These are phyloP conservation scores for Teratosphaeria epicoccoides DNA, from an alignment of 2,329 filamentous ascomycete species.

Conservation along the genomic window DNA sequence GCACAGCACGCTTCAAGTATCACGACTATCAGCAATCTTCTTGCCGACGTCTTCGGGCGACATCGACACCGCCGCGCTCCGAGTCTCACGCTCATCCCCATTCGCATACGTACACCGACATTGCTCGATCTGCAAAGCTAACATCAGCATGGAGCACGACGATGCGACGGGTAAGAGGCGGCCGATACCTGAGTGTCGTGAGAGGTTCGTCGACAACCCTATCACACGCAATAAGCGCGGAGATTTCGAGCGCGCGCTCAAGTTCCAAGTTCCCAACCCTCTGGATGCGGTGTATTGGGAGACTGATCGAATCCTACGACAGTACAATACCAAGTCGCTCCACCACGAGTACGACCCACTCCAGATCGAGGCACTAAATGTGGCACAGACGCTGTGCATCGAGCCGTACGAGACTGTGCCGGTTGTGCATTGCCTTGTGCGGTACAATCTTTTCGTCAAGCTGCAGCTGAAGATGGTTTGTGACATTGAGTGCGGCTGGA, in stretches of 20 bases:
- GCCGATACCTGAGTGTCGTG: neutral
- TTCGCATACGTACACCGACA: no score
- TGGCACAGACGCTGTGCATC: slow-evolving; percentile 1
- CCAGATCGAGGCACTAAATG: slow-evolving; percentile 1
- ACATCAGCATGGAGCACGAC: neutral
- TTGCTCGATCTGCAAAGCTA: no score
- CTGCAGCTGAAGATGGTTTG: slow-evolving; percentile 5
- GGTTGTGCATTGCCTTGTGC: slow-evolving; percentile 1
- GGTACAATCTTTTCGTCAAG: neutral
- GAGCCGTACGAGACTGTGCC: neutral
- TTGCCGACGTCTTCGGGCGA: no score
- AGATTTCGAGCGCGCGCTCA: neutral
- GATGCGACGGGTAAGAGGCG: neutral
- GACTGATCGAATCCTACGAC: neutral
- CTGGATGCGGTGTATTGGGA: neutral
- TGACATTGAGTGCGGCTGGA: neutral
- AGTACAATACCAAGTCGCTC: neutral
- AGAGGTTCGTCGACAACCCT: neutral
- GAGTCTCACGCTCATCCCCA: no score
- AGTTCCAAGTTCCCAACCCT: slow-evolving; percentile 1
- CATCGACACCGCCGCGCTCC: no score
- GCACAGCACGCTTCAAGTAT: no score
- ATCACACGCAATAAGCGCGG: neutral
- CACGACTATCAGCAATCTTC: no score
- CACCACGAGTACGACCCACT: slow-evolving; percentile 1